Evolutionary conservation across 2,329 filamentous ascomycete species (phyloP).

Genomic region (Emmonsia crescens): DNA sequence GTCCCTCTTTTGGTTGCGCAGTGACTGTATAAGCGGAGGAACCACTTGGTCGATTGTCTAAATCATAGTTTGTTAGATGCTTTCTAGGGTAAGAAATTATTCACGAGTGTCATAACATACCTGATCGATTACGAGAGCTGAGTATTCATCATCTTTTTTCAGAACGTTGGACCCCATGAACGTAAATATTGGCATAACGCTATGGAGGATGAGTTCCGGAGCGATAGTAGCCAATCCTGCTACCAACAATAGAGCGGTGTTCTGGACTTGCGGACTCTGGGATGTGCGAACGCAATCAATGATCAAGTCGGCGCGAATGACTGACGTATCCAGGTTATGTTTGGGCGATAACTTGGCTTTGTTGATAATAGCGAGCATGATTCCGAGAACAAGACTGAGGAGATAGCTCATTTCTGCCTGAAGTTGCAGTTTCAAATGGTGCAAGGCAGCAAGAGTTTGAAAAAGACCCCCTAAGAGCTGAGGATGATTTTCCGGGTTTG

Average conservation of each 20-base stretch:
- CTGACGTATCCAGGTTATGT: conserved; percentile 59
- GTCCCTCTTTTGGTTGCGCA: conserved; percentile 67
- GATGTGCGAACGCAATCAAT: conserved; percentile 92
- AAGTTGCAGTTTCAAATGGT: conserved; percentile 69
- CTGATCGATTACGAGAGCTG: conserved; percentile 84
- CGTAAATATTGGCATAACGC: conserved; percentile 97
- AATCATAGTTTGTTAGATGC: neutral
- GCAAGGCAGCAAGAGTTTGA: conserved; percentile 72
- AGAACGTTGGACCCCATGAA: conserved; percentile 92
- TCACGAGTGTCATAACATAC: conserved; percentile 11
- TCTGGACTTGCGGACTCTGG: conserved; percentile 85
- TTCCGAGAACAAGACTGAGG: conserved; percentile 72
- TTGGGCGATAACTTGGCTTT: conserved; percentile 48
- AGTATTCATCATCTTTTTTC: conserved; percentile 91
- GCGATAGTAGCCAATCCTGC: conserved; percentile 77
- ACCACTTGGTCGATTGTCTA: conserved; percentile 83
- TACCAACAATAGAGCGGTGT: conserved; percentile 76
- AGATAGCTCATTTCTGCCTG: conserved; percentile 84
- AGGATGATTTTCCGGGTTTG: conserved; percentile 60
- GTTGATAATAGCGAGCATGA: conserved; percentile 73
- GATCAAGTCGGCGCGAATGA: conserved; percentile 77
- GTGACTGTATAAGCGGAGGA: conserved; percentile 75
- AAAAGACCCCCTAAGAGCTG: conserved; percentile 72
- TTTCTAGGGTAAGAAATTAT: conserved; percentile 23
- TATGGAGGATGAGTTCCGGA: conserved; percentile 85